Conservation (phyloP, 805 yeast genomes). For the Vanderwaltozyma yarrowii region DNA sequence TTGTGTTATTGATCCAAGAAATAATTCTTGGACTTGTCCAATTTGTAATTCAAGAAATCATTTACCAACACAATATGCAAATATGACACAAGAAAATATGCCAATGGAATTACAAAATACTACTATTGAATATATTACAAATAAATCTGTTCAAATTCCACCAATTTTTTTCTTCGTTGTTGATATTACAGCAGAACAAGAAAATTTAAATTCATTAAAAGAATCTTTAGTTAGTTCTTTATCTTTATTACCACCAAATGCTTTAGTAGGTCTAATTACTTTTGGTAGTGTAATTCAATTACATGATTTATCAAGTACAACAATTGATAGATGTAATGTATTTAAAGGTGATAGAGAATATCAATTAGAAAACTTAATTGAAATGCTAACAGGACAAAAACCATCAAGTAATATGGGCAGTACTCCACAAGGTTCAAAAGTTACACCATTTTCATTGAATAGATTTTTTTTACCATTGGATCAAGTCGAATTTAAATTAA, state of each 20-base stretch:
- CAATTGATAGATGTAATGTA: constrained; percentile 64
- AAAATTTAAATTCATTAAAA: constrained; percentile 73
- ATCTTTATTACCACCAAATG: constrained; percentile 78
- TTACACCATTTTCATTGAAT: constrained; percentile 37
- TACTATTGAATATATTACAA: constrained; percentile 76
- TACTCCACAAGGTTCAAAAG: constrained; percentile 23
- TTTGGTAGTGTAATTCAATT: constrained; percentile 81
- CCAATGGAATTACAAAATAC: constrained; percentile 73
- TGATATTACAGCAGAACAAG: constrained; percentile 84
- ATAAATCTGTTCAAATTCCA: constrained; percentile 72
- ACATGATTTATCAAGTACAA: constrained; percentile 66
- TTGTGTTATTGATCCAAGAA: constrained; percentile 66
- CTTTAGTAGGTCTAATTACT: constrained; percentile 79
- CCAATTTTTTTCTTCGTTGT: constrained; percentile 81
- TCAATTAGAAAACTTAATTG: constrained; percentile 41
- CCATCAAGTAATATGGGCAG: constrained; percentile 28
- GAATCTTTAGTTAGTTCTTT: constrained; percentile 69
- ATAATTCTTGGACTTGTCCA: constrained; percentile 78
- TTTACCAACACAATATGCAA: constrained; percentile 73
- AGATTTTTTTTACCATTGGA: constrained; percentile 67
- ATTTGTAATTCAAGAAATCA: constrained; percentile 70
- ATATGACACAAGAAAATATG: constrained; percentile 60
- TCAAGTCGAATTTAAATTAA: constrained; percentile 74
- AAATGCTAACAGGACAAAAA: constrained; percentile 51
- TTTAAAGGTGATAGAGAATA: constrained; percentile 89